phyloP scores from a whole-genome alignment of 768 basidiomycete genomes.

The Podaxis sp. region DNA sequence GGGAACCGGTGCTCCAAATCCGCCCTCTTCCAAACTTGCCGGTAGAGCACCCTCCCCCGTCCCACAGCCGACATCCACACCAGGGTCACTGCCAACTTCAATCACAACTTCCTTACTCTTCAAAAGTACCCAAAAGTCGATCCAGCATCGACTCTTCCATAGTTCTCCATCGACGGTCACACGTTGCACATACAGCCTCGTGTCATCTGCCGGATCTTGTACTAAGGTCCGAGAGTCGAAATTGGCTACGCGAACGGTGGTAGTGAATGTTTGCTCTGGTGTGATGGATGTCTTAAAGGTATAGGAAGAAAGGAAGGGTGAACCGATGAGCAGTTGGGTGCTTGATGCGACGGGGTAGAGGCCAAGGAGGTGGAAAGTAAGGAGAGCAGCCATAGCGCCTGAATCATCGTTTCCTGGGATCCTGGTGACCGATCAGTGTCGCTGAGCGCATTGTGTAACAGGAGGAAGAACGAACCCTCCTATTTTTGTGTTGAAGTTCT shows the following conservation, averaged over 20 bases:
- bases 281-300: slow-evolving; percentile 38
- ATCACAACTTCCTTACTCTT: slow-evolving; percentile 45
- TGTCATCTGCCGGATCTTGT: slow-evolving; percentile 36
- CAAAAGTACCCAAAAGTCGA: slow-evolving; percentile 41
- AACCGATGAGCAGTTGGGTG: slow-evolving; percentile 45
- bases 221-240: slow-evolving; percentile 38
- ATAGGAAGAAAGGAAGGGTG: slow-evolving; percentile 46
- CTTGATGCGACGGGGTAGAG: slow-evolving; percentile 48
- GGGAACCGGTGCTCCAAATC: slow-evolving; percentile 29
- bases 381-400: slow-evolving; percentile 50
- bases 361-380: slow-evolving; percentile 48
- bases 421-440: slow-evolving; percentile 19
- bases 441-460: neutral
- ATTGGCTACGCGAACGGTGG: slow-evolving; percentile 37
- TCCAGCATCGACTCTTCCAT: slow-evolving; percentile 39
- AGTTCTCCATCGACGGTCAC: slow-evolving; percentile 39
- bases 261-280: slow-evolving; percentile 27
- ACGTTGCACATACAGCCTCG: slow-evolving; percentile 41
- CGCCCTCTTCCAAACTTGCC: slow-evolving; percentile 39
- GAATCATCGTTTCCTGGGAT: slow-evolving; percentile 54
- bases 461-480: slow-evolving; percentile 32
- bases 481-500: slow-evolving; percentile 45
- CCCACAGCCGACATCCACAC: slow-evolving; percentile 39
- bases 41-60: slow-evolving; percentile 29
- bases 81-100: slow-evolving; percentile 38